Evolutionary conservation across 306 rosid genomes (phyloP), one percentile per base, ranked within the genome.

Genomic region (Rubus parviflorus): DNA sequence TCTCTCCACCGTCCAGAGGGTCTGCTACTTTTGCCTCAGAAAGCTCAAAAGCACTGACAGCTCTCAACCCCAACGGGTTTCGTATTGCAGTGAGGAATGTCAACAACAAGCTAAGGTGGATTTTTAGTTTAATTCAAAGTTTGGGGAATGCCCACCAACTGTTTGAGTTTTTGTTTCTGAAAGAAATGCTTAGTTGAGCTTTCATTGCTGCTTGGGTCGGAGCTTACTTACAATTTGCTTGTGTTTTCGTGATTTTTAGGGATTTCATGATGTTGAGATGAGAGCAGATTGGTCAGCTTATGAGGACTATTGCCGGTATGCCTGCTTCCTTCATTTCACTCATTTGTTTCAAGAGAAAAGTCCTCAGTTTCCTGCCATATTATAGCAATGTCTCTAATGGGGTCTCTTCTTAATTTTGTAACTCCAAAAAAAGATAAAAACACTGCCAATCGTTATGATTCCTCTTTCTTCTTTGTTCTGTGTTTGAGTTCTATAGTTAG

Each of bases 301-400:
- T 73, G 85, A 87, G 77, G 84, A 88, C 76, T 90, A 92, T 87
- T 94, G 92, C 90, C 70, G 88, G 98, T 94, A 86, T 49, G 72
- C 53, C 46, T 10, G 17, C 61, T 62, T 87, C 61, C 77, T 30
- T 62, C 57, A 51, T 71, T 77, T 37, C 52, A 67, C 14, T 67
- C 37, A 16, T 40, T 19, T 48, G 19, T 35, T 76, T 72, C 38
- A 60, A 70, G 42, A 74, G 42, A 16, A n/a, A 49, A 52, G 56
- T 20, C 43, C 13, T 40, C 22, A 10, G 46, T 73, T 72, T 75
- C 41, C 23, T 43, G 66, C 57, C 77, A 65, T 43, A 72, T 43
- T 7, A 25, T 5, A 61, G 20, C n/a, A 51, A 51, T 51, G n/a
- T 49, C 19, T 51, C 20, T 35, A 14, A 58, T 13, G n/a, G n/a